phyloP scores from a whole-genome alignment of 176 grass and related monocot species.

The Echinochloa phyllopogon region DNA sequence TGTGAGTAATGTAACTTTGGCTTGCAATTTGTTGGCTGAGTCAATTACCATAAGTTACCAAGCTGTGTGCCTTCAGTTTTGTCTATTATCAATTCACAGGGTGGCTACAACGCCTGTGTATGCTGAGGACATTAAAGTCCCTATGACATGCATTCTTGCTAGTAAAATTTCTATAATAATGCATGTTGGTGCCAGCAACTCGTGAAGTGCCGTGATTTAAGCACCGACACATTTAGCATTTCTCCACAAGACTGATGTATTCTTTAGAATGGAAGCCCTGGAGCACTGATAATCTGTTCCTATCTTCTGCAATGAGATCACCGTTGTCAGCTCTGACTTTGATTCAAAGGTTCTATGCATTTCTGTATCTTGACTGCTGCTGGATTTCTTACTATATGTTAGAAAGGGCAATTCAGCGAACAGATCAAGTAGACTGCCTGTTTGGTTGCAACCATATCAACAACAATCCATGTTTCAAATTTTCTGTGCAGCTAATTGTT shows the following conservation, averaged over 20 bases:
- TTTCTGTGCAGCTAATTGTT: slow-evolving; percentile 3
- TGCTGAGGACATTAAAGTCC: not conserved
- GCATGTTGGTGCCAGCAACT: not conserved
- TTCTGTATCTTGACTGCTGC: slow-evolving; percentile 20
- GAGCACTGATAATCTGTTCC: not conserved
- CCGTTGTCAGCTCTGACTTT: slow-evolving; percentile 20
- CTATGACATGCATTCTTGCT: slow-evolving; percentile 14
- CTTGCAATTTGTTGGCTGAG: not conserved
- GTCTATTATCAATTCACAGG: slow-evolving; percentile 7
- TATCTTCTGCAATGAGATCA: slow-evolving; percentile 22
- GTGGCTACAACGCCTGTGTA: not conserved
- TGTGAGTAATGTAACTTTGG: slow-evolving; percentile 19
- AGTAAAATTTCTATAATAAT: slow-evolving; percentile 37
- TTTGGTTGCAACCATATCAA: slow-evolving; percentile 31
- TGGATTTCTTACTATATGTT: slow-evolving; percentile 38
- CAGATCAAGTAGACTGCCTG: not conserved
- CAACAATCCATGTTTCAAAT: slow-evolving; percentile 14
- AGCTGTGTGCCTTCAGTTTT: slow-evolving; percentile 21
- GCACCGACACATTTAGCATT: not conserved
- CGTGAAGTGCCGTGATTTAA: slow-evolving; percentile 4
- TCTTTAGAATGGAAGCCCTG: slow-evolving; percentile 27
- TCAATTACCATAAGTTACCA: slow-evolving; percentile 21
- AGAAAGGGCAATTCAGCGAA: slow-evolving; percentile 6
- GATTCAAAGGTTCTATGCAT: slow-evolving; percentile 17
- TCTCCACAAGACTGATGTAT: not conserved